Percentiles rank a stretch among this genome's conserved stretches.
These are phyloP conservation scores for Exophiala viscosa DNA, from an alignment of 2,329 filamentous ascomycete species.

Conservation along the genomic window DNA sequence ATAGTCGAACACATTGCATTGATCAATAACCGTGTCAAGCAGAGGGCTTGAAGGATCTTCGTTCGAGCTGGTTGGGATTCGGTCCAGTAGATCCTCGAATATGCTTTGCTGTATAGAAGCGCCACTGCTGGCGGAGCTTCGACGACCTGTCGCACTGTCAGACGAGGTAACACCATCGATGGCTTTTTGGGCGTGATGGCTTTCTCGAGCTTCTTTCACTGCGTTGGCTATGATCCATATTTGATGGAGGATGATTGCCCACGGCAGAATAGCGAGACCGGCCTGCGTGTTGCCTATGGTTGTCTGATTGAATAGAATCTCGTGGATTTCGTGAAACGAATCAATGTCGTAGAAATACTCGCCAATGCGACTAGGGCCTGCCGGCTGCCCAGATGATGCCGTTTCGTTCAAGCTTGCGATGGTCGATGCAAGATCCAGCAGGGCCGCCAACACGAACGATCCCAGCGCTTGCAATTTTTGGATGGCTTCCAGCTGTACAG, in stretches of 20 bases:
- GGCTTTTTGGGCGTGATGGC: slow-evolving; percentile 41
- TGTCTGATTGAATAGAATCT: slow-evolving; percentile 62
- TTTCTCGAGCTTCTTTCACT: slow-evolving; percentile 54
- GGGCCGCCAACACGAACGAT: slow-evolving; percentile 10
- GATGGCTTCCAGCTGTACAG: slow-evolving; percentile 13
- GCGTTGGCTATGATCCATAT: slow-evolving; percentile 63
- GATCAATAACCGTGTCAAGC: slow-evolving; percentile 46
- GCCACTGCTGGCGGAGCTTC: slow-evolving; percentile 28
- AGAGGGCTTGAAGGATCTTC: slow-evolving; percentile 49
- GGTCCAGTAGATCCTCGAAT: slow-evolving; percentile 49
- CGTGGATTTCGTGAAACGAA: slow-evolving; percentile 69
- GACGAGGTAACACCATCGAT: slow-evolving; percentile 39
- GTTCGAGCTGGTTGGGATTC: slow-evolving; percentile 38
- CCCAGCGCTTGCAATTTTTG: slow-evolving; percentile 14
- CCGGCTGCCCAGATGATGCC: slow-evolving; percentile 9
- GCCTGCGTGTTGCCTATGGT: slow-evolving; percentile 58
- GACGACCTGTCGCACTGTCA: slow-evolving; percentile 24
- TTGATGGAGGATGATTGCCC: slow-evolving; percentile 70
- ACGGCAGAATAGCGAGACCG: slow-evolving; percentile 72
- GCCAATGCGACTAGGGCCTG: slow-evolving; percentile 1
- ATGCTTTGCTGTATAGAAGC: slow-evolving; percentile 37
- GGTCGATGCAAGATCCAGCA: slow-evolving; percentile 20
- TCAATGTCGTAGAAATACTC: slow-evolving; percentile 59
- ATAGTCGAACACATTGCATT: slow-evolving; percentile 47
- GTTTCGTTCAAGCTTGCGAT: slow-evolving; percentile 14